phyloP scores from a whole-genome alignment of 208 protist species.

The Leishmania aethiopica region DNA sequence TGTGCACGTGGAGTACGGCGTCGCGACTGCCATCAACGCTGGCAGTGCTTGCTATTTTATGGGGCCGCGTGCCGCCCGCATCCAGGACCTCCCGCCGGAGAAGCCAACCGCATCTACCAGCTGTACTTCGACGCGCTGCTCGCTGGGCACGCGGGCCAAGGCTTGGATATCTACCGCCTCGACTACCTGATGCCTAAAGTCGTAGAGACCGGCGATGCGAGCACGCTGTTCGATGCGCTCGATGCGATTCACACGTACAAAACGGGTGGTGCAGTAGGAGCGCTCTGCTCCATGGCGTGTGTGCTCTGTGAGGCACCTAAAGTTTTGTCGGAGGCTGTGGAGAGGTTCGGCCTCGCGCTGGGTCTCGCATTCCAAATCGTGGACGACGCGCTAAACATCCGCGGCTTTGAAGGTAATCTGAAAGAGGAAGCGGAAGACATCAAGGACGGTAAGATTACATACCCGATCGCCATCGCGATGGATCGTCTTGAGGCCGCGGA shows the following conservation, averaged over 20 bases:
- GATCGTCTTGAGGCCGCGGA: slow-evolving; percentile 30
- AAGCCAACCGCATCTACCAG: slow-evolving; percentile 55
- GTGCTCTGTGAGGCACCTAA: slow-evolving; percentile 45
- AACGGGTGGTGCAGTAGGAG: slow-evolving; percentile 41
- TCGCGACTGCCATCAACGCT: slow-evolving; percentile 65
- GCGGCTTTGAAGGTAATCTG: slow-evolving; percentile 39
- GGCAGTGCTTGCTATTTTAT: slow-evolving; percentile 78
- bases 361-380: slow-evolving; percentile 76
- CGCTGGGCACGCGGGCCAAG: slow-evolving; percentile 66
- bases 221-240: slow-evolving; percentile 43
- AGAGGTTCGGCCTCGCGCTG: slow-evolving; percentile 45
- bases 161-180: slow-evolving; percentile 66
- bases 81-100: slow-evolving; percentile 38
- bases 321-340: slow-evolving; percentile 30
- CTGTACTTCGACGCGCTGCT: slow-evolving; percentile 65
- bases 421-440: slow-evolving; percentile 59
- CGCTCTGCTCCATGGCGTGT: slow-evolving; percentile 56
- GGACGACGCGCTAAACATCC: slow-evolving; percentile 60
- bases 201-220: slow-evolving; percentile 43
- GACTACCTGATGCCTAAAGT: slow-evolving; percentile 52
- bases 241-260: slow-evolving; percentile 62
- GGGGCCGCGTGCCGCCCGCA: slow-evolving; percentile 40
- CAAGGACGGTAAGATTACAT: slow-evolving; percentile 60
- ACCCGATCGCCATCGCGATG: slow-evolving; percentile 59
- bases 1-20: slow-evolving; percentile 57